phyloP scores from a whole-genome alignment of 2,329 filamentous ascomycete species.

The Fusarium longipes region DNA sequence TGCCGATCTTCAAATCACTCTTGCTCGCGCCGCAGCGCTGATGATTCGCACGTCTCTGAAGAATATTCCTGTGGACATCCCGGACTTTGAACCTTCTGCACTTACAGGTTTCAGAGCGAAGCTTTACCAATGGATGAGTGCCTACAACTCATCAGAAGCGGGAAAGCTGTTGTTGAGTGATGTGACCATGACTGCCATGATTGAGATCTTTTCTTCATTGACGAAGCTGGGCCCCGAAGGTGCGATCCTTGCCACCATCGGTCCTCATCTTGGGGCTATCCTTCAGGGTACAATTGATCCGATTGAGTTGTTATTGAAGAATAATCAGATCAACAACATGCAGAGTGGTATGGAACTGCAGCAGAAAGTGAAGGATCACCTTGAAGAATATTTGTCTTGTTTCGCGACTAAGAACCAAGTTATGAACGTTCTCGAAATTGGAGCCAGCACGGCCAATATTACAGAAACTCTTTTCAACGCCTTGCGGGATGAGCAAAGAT shows the following conservation, averaged over 20 bases:
- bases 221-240: conserved; percentile 9
- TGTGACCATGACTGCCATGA: conserved; percentile 19
- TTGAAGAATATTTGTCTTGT: conserved; percentile 3
- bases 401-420: conserved; percentile 9
- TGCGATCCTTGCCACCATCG: conserved; percentile 17
- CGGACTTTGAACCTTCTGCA: background rate
- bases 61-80: conserved; percentile 18
- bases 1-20: conserved; percentile 7
- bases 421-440: conserved; percentile 10
- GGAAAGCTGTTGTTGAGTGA: conserved; percentile 3
- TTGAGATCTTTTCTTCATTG: conserved; percentile 29
- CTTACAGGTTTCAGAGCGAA: background rate
- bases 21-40: conserved; percentile 21
- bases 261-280: conserved; percentile 13
- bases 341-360: background rate
- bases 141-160: background rate
- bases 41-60: conserved; percentile 23
- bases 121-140: conserved; percentile 12
- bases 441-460: background rate
- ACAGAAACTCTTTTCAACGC: background rate
- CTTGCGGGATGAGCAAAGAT: background rate
- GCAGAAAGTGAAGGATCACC: background rate
- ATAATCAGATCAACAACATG: background rate
- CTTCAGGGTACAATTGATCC: conserved; percentile 2
- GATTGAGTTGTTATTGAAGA: background rate